Conservation (phyloP, 2,329 filamentous ascomycete species). For the Aspergillus aculeatus region DNA sequence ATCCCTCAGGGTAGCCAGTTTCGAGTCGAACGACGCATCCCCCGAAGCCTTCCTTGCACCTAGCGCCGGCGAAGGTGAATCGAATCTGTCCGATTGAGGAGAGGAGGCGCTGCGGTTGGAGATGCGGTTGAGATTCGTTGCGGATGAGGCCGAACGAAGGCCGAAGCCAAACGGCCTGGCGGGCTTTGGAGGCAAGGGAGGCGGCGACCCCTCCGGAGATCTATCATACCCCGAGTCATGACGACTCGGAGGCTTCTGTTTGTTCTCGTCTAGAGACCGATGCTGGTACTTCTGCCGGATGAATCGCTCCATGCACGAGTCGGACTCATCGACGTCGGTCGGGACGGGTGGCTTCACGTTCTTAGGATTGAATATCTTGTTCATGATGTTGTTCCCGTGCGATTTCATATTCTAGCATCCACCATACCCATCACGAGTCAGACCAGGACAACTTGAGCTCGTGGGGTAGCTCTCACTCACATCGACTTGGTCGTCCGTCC, state of each 20-base stretch:
- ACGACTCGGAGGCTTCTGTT: constrained; percentile 47
- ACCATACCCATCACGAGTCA: not conserved
- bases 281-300: constrained; percentile 92
- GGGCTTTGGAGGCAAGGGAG: constrained; percentile 60
- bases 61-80: not conserved
- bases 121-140: constrained; percentile 61
- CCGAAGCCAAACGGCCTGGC: constrained; percentile 62
- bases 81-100: constrained; percentile 23
- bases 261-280: constrained; percentile 51
- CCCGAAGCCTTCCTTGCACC: constrained; percentile 9
- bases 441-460: not conserved
- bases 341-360: constrained; percentile 81
- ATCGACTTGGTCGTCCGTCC: constrained; percentile 94
- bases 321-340: constrained; percentile 86
- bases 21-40: constrained; percentile 61
- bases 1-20: constrained; percentile 73
- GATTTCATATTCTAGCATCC: constrained; percentile 79
- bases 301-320: constrained; percentile 91
- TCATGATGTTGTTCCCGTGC: constrained; percentile 81
- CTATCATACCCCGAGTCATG: constrained; percentile 58
- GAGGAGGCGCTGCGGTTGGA: constrained; percentile 46
- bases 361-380: constrained; percentile 84
- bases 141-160: constrained; percentile 67
- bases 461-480: constrained; percentile 52
- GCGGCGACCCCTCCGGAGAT: constrained; percentile 56